phyloP scores from a whole-genome alignment of 202 grass and related monocot genomes.

The Panicum hallii region DNA sequence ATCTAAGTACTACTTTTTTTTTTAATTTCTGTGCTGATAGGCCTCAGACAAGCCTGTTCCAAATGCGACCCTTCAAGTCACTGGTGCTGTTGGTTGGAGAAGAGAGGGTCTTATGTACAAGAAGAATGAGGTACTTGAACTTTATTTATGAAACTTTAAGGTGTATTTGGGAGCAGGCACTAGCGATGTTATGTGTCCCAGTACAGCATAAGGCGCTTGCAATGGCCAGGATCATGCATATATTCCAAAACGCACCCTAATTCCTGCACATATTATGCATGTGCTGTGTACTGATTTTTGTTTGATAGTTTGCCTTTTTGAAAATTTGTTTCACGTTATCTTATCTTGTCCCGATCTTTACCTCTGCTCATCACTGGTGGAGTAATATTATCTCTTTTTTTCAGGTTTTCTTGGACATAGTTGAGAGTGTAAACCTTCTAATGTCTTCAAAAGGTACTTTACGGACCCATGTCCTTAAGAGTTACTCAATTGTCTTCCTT shows the following conservation, averaged over 20 bases:
- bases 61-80: conserved; percentile 99
- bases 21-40: conserved; percentile 56
- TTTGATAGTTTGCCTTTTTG: conserved; percentile 21
- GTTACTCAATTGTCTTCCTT: conserved; percentile 8
- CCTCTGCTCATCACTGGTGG: conserved; percentile 19
- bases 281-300: not conserved
- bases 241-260: conserved; percentile 21
- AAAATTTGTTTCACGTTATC: not conserved
- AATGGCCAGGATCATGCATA: conserved; percentile 25
- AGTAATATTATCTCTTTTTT: conserved; percentile 21
- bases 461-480: conserved; percentile 26
- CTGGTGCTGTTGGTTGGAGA: conserved; percentile 98
- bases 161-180: not conserved
- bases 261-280: conserved; percentile 13
- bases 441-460: conserved; percentile 98
- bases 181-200: conserved; percentile 2
- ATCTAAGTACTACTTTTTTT: conserved; percentile 40
- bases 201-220: not conserved
- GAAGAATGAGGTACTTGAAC: conserved; percentile 90
- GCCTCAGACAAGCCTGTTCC: conserved; percentile 87
- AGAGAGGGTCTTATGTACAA: conserved; percentile 97
- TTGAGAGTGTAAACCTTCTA: conserved; percentile 99
- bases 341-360: conserved; percentile 1
- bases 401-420: conserved; percentile 99
- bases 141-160: conserved; percentile 27